phyloP scores from a whole-genome alignment of 768 basidiomycete genomes.

The Mycena haematopus region DNA sequence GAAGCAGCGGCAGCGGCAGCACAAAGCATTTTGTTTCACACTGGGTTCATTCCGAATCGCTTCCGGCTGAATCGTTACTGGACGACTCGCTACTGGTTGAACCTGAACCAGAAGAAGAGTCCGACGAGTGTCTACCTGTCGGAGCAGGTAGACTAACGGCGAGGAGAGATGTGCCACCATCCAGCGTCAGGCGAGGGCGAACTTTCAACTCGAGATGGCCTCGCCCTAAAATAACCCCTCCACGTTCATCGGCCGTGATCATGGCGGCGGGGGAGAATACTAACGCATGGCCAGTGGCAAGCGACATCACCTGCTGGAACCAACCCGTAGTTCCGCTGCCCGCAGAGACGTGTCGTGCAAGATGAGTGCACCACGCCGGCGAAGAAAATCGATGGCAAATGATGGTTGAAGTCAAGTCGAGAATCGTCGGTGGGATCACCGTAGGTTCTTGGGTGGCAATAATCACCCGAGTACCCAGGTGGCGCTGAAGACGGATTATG shows the following conservation, averaged over 20 bases:
- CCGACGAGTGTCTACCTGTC: no score
- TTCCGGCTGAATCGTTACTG: neutral
- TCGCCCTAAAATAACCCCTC: neutral
- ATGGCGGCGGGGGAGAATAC: constrained; percentile 27
- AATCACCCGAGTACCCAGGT: constrained; percentile 56
- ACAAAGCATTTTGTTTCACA: no score
- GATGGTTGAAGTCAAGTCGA: constrained; percentile 54
- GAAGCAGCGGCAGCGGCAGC: no score
- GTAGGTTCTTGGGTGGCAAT: constrained; percentile 66
- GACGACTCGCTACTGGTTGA: neutral
- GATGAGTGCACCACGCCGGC: constrained; percentile 59
- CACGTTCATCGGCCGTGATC: neutral
- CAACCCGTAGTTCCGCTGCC: constrained; percentile 40
- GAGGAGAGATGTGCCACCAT: constrained; percentile 4
- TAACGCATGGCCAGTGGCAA: constrained; percentile 24
- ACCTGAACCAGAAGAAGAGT: no score
- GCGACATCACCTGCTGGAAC: constrained; percentile 27
- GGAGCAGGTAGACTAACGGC: no score
- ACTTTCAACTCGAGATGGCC: neutral
- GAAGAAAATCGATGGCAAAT: constrained; percentile 64
- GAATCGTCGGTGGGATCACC: constrained; percentile 57
- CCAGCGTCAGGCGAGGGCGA: constrained; percentile 10
- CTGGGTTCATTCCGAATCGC: no score
- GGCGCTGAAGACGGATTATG: constrained; percentile 58
- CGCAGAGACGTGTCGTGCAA: constrained; percentile 49